These are phyloP conservation scores for Colletotrichum sp. DNA, from an alignment of 2,329 filamentous ascomycete species.

Conservation along the genomic window DNA sequence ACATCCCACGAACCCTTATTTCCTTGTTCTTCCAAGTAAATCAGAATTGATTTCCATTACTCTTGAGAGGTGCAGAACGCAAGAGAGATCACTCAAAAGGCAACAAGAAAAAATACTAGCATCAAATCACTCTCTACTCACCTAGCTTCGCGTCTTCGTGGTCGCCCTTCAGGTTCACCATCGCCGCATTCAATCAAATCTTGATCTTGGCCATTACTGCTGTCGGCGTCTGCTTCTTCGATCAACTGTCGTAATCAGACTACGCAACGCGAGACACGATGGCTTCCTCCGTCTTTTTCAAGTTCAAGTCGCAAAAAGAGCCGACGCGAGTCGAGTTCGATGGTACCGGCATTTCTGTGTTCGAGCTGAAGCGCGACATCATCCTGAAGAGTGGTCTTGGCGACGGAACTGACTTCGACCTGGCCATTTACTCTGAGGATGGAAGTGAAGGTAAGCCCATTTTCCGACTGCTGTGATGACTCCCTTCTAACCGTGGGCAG, in stretches of 20 bases:
- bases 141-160: slow-evolving; percentile 13
- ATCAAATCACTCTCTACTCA: slow-evolving; percentile 21
- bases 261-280: slow-evolving; percentile 55
- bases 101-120: slow-evolving; percentile 27
- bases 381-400: slow-evolving; percentile 93
- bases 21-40: slow-evolving; percentile 42
- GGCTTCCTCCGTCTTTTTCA: slow-evolving; percentile 99
- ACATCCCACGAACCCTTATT: slow-evolving; percentile 18
- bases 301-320: slow-evolving; percentile 99
- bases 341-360: slow-evolving; percentile 96
- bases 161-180: neutral
- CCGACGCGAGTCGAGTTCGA: slow-evolving; percentile 94
- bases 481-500: slow-evolving; percentile 51
- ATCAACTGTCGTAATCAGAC: slow-evolving; percentile 4
- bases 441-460: slow-evolving; percentile 79
- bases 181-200: neutral
- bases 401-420: slow-evolving; percentile 94
- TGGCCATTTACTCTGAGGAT: slow-evolving; percentile 93
- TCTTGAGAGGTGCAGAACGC: slow-evolving; percentile 35
- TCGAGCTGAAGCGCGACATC: slow-evolving; percentile 98
- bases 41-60: slow-evolving; percentile 57
- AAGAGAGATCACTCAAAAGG: slow-evolving; percentile 23
- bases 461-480: neutral
- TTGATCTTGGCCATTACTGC: neutral
- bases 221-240: neutral